Base-by-base conservation (phyloP, 441 rosid genomes). In the Omphalea diandra region DNA sequence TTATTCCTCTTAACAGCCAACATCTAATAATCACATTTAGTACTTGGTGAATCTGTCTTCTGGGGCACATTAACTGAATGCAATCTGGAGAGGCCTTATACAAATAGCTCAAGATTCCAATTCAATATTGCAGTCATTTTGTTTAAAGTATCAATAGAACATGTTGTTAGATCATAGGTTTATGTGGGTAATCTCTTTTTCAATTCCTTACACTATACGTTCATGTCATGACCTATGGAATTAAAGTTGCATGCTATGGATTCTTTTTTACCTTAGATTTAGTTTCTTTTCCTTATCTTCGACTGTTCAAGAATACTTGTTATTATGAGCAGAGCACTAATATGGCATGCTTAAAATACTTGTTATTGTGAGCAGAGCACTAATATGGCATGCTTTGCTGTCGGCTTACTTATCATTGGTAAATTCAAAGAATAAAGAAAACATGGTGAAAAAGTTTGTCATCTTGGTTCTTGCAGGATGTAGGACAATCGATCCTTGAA, bases 401-500 rank as follows among this genome's bases (percentile, higher is more conserved):
- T 54, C 10, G n/a, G 62, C 53, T 15, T 11, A 1, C 2, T n/a
- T 41, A 7, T 26, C 26, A 11, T 62, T 40, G 9, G 27, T 52
- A 22, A 52, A 24, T 27, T 43, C 5, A 52, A 67, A 38, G 5
- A 67, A 17, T 44, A 18, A 26, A 56, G 35, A 43, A n/a, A 14
- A 10, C 12, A 41, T 17, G 43, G 29, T 36, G 59, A 40, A 66
- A 31, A 27, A 31, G 22, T 46, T 63, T 20, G 7, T 69, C 58
- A 17, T 43, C 15, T 55, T 75, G 73, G 83, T n/a, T 43, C 15
- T 55, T 75, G 73, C 84, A 95, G 98, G 99, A 95, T 82, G 98
- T 95, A 58, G 99, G 99, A 41, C 97, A 90, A 70, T 88, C 98
- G 1, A 93, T 95, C 67, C 90, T 95, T 2, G 98, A 93, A 80